These are phyloP conservation scores for Xylogone sp. DNA, from an alignment of 2,329 filamentous ascomycete species.

Conservation along the genomic window DNA sequence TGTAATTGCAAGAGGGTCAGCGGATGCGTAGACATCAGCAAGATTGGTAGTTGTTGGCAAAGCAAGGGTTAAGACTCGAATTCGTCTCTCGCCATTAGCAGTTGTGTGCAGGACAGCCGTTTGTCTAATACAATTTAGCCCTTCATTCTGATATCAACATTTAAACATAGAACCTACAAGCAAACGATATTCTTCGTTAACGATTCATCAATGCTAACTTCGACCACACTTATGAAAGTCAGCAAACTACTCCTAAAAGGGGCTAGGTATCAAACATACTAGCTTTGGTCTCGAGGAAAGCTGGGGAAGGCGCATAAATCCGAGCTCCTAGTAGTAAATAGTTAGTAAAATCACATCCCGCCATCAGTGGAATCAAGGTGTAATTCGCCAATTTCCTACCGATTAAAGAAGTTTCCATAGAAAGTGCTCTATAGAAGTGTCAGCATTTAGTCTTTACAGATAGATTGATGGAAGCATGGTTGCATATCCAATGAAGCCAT, in stretches of 20 bases:
- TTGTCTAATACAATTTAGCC: conserved; percentile 41
- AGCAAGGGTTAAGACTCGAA: conserved; percentile 88
- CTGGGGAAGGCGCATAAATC: conserved; percentile 97
- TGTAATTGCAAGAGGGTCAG: conserved; percentile 89
- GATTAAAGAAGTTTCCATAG: conserved; percentile 97
- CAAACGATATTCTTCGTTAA: conserved; percentile 89
- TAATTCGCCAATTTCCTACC: conserved; percentile 28
- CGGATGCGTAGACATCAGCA: conserved; percentile 88
- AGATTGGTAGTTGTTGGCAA: conserved; percentile 89
- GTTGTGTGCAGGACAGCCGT: conserved; percentile 95
- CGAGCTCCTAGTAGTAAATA: conserved; percentile 39
- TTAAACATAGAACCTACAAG: conserved; percentile 37
- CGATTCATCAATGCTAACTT: conserved; percentile 96
- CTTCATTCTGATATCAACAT: neutral
- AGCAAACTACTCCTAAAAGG: neutral
- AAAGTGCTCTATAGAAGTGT: conserved; percentile 70
- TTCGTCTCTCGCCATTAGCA: conserved; percentile 93
- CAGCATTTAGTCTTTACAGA: neutral
- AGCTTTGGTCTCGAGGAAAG: conserved; percentile 94
- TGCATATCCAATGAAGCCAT: too few relatives aligned
- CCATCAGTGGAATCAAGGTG: neutral
- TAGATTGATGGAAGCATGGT: neutral
- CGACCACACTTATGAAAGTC: conserved; percentile 59
- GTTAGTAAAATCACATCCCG: neutral
- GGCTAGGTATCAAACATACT: conserved; percentile 31